Evolutionary conservation across 331 rosid species (phyloP), one percentile per base, ranked within the genome.

Genomic region (Dryas integrifolia): DNA sequence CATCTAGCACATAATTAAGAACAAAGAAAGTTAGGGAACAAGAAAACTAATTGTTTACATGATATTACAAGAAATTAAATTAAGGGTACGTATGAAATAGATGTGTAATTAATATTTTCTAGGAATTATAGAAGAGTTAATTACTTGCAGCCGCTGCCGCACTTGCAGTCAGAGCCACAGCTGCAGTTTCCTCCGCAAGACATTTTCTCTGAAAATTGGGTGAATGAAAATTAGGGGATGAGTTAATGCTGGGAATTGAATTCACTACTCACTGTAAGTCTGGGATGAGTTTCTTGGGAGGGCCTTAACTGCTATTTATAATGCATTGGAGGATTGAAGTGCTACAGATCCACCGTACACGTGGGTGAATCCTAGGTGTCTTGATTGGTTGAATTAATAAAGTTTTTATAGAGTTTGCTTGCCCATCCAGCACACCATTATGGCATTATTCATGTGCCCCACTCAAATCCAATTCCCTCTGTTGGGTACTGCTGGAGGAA

Each of bases 331-430:
- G 58, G 62, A 9, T 9, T 1, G 7, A 55, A 57, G 67, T 2
- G 75, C 26, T 48, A 5, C 9, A 51, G 11, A 55, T 77, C 86
- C 70, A 77, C 86, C 85, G 38, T 70, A 74, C 89, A 82, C 85
- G 82, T 85, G 83, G 76, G 7, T 10, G 56, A 72, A 43, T 49
- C 72, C 45, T 51, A 40, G 11, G 65, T 14, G 47, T 72, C 67
- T 46, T 18, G 13, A 26, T 26, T 26, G 7, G 55, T 47, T n/a
- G 15, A 35, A 9, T 18, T 24, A 13, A 30, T 44, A 13, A 26
- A 45, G 26, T 51, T 56, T 3, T 44, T 2, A 44, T 5, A 3
- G 45, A 35, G 6, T 11, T 12, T 13, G 2, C 45, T 59, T 59
- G 30, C 30, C 30, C 30, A 26, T 1, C 1, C 30, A 26, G 30